Evolutionary conservation across 2,329 filamentous ascomycete genomes (phyloP).

Genomic region (Aspergillus eucalypticola): DNA sequence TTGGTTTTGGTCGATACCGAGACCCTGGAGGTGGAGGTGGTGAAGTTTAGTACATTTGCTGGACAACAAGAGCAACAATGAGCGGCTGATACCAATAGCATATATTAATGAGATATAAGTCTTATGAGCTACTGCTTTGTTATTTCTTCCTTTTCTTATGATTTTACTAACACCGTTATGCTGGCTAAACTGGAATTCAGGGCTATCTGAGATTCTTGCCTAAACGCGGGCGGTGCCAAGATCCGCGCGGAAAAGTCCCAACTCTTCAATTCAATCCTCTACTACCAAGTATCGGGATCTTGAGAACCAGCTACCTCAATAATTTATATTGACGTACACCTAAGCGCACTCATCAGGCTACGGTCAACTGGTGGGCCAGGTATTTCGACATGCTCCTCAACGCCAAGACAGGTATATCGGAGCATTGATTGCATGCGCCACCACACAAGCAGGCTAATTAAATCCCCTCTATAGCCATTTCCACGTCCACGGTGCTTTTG

Average conservation of each 20-base stretch:
- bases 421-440: background rate
- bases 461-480: conserved; percentile 57
- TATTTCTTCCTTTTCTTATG: background rate
- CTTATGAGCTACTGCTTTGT: background rate
- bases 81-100: conserved; percentile 13
- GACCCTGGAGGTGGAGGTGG: conserved; percentile 73
- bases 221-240: conserved; percentile 22
- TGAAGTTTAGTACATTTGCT: conserved; percentile 57
- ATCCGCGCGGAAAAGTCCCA: conserved; percentile 11
- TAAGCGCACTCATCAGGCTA: background rate
- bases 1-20: conserved; percentile 83
- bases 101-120: conserved; percentile 8
- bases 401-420: conserved; percentile 34
- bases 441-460: background rate
- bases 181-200: background rate
- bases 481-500: conserved; percentile 66
- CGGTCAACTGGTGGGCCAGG: background rate
- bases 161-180: background rate
- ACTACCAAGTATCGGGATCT: background rate
- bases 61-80: conserved; percentile 38
- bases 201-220: background rate
- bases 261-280: background rate
- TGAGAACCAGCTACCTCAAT: background rate
- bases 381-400: conserved; percentile 35
- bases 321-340: background rate